These are phyloP conservation scores for Pezicula neosporulosa DNA, from an alignment of 2,329 filamentous ascomycete genomes.

Conservation along the genomic window DNA sequence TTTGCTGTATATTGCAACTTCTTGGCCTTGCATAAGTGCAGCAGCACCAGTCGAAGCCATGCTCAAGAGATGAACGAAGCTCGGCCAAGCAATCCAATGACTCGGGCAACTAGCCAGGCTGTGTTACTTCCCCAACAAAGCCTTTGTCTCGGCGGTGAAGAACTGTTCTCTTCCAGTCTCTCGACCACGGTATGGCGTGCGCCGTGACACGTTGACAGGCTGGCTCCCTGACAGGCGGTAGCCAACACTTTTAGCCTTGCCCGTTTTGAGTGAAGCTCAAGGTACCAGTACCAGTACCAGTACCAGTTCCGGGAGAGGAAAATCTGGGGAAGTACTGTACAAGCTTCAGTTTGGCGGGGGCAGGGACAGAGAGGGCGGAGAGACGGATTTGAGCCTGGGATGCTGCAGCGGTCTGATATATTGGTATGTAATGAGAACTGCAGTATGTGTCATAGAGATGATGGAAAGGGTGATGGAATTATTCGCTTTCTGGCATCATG, in stretches of 20 bases:
- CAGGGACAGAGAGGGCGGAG: constrained; percentile 2
- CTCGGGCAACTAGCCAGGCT: no score
- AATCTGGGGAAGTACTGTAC: constrained; percentile 18
- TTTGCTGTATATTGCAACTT: constrained; percentile 19
- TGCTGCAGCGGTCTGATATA: no score
- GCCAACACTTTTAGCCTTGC: no score
- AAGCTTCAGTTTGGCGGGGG: background rate
- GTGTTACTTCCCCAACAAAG: no score
- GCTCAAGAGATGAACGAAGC: constrained; percentile 2
- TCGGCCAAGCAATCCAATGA: no score
- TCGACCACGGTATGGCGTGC: no score
- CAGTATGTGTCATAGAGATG: constrained; percentile 25
- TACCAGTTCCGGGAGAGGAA: background rate
- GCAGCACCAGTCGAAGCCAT: constrained; percentile 10
- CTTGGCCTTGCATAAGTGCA: constrained; percentile 6
- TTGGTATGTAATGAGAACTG: constrained; percentile 21
- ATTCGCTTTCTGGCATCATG: constrained; percentile 2
- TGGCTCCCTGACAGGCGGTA: no score
- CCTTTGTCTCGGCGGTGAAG: background rate
- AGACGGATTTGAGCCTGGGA: background rate
- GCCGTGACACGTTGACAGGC: no score
- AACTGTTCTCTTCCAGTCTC: no score
- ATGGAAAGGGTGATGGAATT: constrained; percentile 1
- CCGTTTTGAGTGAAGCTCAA: no score
- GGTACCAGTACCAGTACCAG: no score